These are phyloP conservation scores for Termitomyces sp. DNA, from an alignment of 768 basidiomycete genomes.

Conservation along the genomic window DNA sequence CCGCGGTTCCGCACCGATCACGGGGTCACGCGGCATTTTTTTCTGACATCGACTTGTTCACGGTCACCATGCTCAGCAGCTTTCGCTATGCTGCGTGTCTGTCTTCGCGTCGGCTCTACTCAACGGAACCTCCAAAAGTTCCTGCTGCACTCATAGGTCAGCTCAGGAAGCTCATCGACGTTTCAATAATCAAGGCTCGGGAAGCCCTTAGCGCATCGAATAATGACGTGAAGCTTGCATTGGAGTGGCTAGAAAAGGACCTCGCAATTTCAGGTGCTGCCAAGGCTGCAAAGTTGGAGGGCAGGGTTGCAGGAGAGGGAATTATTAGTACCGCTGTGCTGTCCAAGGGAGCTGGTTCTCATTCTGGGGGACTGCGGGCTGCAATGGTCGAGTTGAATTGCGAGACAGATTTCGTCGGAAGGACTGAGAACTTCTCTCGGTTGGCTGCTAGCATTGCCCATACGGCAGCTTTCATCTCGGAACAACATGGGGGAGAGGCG, in stretches of 20 bases:
- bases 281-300: conserved; percentile 80
- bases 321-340: conserved; percentile 74
- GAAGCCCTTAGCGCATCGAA: conserved; percentile 75
- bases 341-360: conserved; percentile 48
- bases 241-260: conserved; percentile 80
- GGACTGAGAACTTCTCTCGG: conserved; percentile 75
- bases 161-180: conserved; percentile 74
- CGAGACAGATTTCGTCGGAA: conserved; percentile 94
- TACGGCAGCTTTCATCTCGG: conserved; percentile 70
- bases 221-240: conserved; percentile 69
- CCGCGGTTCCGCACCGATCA: conserved; percentile 6
- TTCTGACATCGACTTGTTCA: conserved; percentile 7
- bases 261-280: conserved; percentile 62
- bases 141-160: conserved; percentile 78
- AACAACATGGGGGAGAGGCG: conserved; percentile 23
- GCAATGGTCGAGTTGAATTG: conserved; percentile 92
- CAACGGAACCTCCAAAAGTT: conserved; percentile 47
- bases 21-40: conserved; percentile 13
- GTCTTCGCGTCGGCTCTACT: conserved; percentile 39
- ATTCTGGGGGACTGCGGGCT: conserved; percentile 54
- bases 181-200: conserved; percentile 83
- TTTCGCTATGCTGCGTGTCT: conserved; percentile 13
- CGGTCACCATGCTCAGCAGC: conserved; percentile 11
- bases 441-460: conserved; percentile 79
- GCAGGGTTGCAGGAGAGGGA: conserved; percentile 72